Base-by-base conservation (phyloP, 305 asterid genomes). In the Andrographis paniculata region DNA sequence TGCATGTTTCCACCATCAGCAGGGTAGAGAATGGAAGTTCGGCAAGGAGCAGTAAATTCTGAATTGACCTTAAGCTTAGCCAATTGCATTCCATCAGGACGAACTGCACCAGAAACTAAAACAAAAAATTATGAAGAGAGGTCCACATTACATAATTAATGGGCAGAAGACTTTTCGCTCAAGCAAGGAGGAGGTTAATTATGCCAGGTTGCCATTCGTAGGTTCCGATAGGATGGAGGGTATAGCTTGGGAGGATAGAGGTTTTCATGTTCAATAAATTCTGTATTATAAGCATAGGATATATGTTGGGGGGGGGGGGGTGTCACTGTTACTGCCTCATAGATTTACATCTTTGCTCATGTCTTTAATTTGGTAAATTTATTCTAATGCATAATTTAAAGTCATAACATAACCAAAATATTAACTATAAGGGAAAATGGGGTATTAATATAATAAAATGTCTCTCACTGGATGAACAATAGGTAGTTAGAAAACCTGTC, bases 1-100 rank as follows among this genome's bases (percentile, higher is more conserved):
- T 87, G 97, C 84, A 87, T 71, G 62, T 87, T 87, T 1, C 97
- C 95, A 4, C 95, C 97, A 2, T 75, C 94, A 14, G 76, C 45
- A 0, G 97, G 97, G 48, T 77, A 87, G 30, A 87, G 87, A 55
- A 87, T 76, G 21, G 80, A 65, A 10, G 97, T 65, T 18, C 50
- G 51, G 61, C 89, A 74, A 2, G 83, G 86, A 6, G 95, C 71
- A 0, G 74, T 79, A 48, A 81, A 65, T 58, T 73, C 81, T 3
- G 88, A 63, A 42, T 84, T 48, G 20, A 79, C 80, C 75, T 81
- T 81, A 5, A 73, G 58, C 63, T 70, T 75, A 6, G 92, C 97
- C 53, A 84, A 54, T 0, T 75, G 69, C 14, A 46, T 41, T 1
- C 70, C 76, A 48, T 60, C 68, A 13, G 42, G 42, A 37, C 3